Conservation (phyloP, 2,329 filamentous ascomycete species). For the Xylaria sp. region DNA sequence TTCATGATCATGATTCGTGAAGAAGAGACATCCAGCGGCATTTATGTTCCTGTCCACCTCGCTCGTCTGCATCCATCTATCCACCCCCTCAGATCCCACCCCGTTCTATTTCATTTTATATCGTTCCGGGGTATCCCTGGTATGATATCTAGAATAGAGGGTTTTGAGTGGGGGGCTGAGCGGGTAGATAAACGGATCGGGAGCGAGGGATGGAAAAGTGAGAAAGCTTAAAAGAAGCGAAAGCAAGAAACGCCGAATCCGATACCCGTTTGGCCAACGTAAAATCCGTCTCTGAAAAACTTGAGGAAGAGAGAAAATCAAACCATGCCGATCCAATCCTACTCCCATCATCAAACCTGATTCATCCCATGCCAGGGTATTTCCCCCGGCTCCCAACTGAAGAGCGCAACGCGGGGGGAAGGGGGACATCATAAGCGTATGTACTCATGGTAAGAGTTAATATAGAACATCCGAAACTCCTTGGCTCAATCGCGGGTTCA, state of each 20-base stretch:
- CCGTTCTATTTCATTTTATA: not conserved
- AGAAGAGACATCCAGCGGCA: not conserved
- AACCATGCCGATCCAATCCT: not conserved
- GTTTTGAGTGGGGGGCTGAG: not conserved
- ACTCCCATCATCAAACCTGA: not conserved
- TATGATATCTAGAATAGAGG: not conserved
- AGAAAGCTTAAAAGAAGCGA: not conserved
- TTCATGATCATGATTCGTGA: constrained; percentile 32
- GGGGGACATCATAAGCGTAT: not conserved
- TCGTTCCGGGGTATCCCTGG: not conserved
- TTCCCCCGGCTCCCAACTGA: not conserved
- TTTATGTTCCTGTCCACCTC: not conserved
- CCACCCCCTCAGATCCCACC: not conserved
- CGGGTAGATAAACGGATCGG: not conserved
- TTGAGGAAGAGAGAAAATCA: not conserved
- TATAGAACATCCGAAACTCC: not conserved
- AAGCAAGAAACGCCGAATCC: constrained; percentile 22
- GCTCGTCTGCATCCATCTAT: not conserved
- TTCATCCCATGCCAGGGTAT: not conserved
- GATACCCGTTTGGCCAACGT: not conserved
- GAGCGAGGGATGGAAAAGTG: not conserved
- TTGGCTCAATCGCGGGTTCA: not conserved
- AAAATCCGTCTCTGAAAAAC: not conserved
- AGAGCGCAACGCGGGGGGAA: not conserved
- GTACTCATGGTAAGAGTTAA: not conserved